These are phyloP conservation scores for Bolboschoenoplectus hybrid DNA, from an alignment of 202 grass and related monocot genomes.

Conservation along the genomic window DNA sequence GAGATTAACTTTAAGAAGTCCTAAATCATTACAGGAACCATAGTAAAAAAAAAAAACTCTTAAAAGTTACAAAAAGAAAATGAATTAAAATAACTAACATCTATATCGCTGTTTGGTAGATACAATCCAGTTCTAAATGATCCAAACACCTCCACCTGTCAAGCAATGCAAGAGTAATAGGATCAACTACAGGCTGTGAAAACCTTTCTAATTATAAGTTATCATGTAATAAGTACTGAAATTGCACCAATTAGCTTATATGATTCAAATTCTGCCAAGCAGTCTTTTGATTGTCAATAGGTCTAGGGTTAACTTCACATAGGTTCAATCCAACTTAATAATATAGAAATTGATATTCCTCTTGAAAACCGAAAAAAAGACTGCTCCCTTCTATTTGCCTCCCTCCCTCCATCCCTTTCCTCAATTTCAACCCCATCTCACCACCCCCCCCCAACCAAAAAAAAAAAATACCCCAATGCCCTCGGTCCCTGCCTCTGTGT, in stretches of 20 bases:
- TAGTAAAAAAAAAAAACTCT: neutral
- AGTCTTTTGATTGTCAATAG: neutral
- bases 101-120: constrained; percentile 90
- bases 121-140: constrained; percentile 96
- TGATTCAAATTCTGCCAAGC: neutral
- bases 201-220: neutral
- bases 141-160: constrained; percentile 94
- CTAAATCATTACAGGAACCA: constrained; percentile 2
- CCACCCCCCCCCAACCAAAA: neutral
- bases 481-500: neutral
- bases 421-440: neutral
- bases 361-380: neutral
- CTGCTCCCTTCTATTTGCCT: neutral
- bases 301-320: neutral
- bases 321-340: neutral
- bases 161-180: neutral
- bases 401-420: neutral
- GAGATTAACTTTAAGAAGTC: neutral
- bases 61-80: constrained; percentile 5
- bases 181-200: constrained; percentile 20
- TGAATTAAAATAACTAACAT: constrained; percentile 55
- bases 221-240: constrained; percentile 41
- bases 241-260: constrained; percentile 25
- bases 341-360: too few species aligned
- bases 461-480: neutral